Percentiles rank a stretch among this genome's conserved stretches.
Conservation (phyloP, 768 basidiomycete species). For the Lepiota brunneoincarnata region DNA sequence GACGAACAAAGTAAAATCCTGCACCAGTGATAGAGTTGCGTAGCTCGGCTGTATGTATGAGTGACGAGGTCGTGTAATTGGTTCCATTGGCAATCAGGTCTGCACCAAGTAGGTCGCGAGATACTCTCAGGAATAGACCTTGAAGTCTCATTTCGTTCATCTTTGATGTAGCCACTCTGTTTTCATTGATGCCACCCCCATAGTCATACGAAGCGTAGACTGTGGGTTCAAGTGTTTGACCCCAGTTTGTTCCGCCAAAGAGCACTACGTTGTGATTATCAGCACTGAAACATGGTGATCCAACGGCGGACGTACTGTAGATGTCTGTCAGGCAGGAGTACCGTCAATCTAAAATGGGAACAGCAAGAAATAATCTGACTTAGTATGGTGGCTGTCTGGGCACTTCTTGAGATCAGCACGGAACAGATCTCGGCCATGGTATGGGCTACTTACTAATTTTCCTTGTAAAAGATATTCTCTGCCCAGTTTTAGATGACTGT, state of each 20-base stretch:
- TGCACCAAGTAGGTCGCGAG: slow-evolving; percentile 42
- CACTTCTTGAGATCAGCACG: slow-evolving; percentile 20
- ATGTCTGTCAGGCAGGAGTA: slow-evolving; percentile 29
- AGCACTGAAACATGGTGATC: background rate
- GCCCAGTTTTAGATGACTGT: slow-evolving; percentile 2
- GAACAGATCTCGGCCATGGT: too few relatives aligned
- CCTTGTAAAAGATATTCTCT: slow-evolving; percentile 54
- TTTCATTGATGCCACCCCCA: slow-evolving; percentile 51
- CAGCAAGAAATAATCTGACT: slow-evolving; percentile 30
- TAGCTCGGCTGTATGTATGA: slow-evolving; percentile 45
- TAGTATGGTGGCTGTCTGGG: slow-evolving; percentile 49
- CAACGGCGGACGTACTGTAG: slow-evolving; percentile 37
- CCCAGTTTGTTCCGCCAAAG: slow-evolving; percentile 67
- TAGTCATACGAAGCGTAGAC: slow-evolving; percentile 63
- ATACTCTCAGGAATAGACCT: slow-evolving; percentile 54
- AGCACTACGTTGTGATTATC: slow-evolving; percentile 37
- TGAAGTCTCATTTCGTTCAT: slow-evolving; percentile 55
- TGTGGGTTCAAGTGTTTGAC: slow-evolving; percentile 53
- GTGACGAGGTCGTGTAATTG: slow-evolving; percentile 41
- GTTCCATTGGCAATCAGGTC: slow-evolving; percentile 49
- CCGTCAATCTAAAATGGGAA: slow-evolving; percentile 16
- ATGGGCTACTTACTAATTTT: slow-evolving; percentile 39
- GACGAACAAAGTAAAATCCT: slow-evolving; percentile 49
- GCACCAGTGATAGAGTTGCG: slow-evolving; percentile 41
- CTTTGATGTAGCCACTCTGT: slow-evolving; percentile 43